Percentiles rank a stretch among this genome's conserved stretches.
phyloP scores from a whole-genome alignment of 345 rosid species.

The Microcos paniculata region DNA sequence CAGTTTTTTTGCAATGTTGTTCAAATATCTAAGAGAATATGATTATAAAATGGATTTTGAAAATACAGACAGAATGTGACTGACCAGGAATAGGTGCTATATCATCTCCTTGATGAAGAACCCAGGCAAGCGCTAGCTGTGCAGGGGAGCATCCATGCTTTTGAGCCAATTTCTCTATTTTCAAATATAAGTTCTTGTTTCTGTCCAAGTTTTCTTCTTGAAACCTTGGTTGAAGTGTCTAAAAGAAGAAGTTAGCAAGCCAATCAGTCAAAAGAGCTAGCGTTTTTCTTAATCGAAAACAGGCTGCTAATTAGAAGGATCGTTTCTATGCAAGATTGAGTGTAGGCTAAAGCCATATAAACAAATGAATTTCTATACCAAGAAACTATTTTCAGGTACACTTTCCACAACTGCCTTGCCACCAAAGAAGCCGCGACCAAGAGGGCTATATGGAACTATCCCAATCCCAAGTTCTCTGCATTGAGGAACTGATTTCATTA shows the following conservation, averaged over 20 bases:
- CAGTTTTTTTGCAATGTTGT: not conserved
- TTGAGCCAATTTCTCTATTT: slow-evolving; percentile 31
- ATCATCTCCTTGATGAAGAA: slow-evolving; percentile 45
- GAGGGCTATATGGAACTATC: slow-evolving; percentile 52
- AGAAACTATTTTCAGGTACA: slow-evolving; percentile 25
- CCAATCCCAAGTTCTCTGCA: slow-evolving; percentile 56
- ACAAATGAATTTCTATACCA: slow-evolving; percentile 28
- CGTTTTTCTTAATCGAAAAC: not conserved
- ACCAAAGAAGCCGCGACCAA: slow-evolving; percentile 53
- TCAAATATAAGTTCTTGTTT: slow-evolving; percentile 33
- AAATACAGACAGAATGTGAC: not conserved
- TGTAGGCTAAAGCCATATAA: not conserved
- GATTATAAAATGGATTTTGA: not conserved
- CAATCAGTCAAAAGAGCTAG: not conserved
- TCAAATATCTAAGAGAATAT: not conserved
- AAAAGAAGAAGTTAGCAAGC: not conserved
- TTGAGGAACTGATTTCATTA: too few relatives aligned
- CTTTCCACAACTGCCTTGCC: slow-evolving; percentile 41
- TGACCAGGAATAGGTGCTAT: slow-evolving; percentile 47
- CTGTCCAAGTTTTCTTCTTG: slow-evolving; percentile 27
- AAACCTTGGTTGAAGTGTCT: slow-evolving; percentile 28
- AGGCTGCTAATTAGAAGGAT: not conserved
- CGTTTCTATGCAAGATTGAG: not conserved
- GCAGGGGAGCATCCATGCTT: slow-evolving; percentile 33
- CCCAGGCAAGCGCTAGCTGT: slow-evolving; percentile 49